Base-by-base conservation (phyloP, 192 early-diverging fungal species). In the Podila clonocystis region DNA sequence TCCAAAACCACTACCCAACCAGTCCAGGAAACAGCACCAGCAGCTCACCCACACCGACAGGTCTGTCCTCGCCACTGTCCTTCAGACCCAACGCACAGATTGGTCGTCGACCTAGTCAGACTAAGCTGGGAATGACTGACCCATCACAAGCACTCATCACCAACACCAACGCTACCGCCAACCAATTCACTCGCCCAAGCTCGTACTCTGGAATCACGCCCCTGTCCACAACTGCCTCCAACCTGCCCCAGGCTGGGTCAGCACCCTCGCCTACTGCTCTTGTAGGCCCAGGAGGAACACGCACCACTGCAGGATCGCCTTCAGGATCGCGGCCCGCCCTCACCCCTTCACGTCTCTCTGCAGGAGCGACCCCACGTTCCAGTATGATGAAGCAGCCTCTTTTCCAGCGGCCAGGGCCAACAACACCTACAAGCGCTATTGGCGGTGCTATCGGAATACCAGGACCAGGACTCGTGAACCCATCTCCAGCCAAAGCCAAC, bases 161-260 rank as follows among this genome's bases (percentile, higher is more conserved):
- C 15, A 36, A 22, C 55, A 65, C 36, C 34, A 73, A 73, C 55
- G 58, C 38, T 52, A 57, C 31, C 22, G 22, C 26, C 28, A 17
- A 9, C 17, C 20, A 45, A 8, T 20, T 28, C 19, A 66, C 72
- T 62, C 67, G 72, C 55, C 68, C 71, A 30, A n/a, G 12, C 58
- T 74, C 67, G 20, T 69, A 74, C 50, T 61, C 68, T 60, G 72
- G 78, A 60, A 41, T 73, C 30, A 50, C 62, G 4, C 72, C 78
- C 9, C 65, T 67, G 20, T 65, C 71, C 34, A 74, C 70, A 24
- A 74, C 70, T 50, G 57, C 58, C 57, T 61, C 68, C 62, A 67
- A 67, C 62, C 59, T 82, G 62, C 36, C 83, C 67, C 50, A 28
- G 49, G 31, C 60, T 30, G 65, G 77, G 38, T 68, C 74, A 34